Conservation (phyloP, 257 asterid genomes). For the Solanum tacnaense region DNA sequence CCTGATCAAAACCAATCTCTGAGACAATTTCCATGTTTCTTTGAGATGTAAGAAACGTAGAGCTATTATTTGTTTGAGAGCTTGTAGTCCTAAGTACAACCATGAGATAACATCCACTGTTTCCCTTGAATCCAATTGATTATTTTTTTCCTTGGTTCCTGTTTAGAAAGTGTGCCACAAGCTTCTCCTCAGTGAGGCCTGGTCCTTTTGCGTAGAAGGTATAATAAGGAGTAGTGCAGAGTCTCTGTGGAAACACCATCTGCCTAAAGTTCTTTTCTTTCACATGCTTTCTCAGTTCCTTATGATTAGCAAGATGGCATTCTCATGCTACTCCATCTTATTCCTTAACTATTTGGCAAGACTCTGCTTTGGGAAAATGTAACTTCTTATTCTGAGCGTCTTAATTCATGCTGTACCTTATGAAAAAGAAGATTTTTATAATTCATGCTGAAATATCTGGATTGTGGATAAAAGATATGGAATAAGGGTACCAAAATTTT, state of each 20-base stretch:
- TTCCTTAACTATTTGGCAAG: neutral
- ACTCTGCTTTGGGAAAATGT: neutral
- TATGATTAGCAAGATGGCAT: neutral
- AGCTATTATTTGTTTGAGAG: neutral
- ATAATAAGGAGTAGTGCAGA: neutral
- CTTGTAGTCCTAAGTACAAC: neutral
- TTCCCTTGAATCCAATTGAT: neutral
- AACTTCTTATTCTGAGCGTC: neutral
- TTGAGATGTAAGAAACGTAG: neutral
- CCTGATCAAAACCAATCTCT: neutral
- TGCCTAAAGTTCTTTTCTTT: neutral
- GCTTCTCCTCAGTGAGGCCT: neutral
- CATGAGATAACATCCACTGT: neutral
- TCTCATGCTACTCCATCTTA: neutral
- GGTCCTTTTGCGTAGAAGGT: neutral
- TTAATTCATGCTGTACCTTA: neutral
- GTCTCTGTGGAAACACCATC: neutral
- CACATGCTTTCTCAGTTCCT: neutral
- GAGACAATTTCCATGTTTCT: neutral
- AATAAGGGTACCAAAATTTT: neutral
- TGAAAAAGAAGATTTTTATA: neutral
- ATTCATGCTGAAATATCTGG: neutral
- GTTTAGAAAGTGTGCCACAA: neutral
- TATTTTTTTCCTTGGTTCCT: neutral
- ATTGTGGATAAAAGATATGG: neutral